Conservation (phyloP, 2,329 filamentous ascomycete species). For the Coleophoma cylindrospora region DNA sequence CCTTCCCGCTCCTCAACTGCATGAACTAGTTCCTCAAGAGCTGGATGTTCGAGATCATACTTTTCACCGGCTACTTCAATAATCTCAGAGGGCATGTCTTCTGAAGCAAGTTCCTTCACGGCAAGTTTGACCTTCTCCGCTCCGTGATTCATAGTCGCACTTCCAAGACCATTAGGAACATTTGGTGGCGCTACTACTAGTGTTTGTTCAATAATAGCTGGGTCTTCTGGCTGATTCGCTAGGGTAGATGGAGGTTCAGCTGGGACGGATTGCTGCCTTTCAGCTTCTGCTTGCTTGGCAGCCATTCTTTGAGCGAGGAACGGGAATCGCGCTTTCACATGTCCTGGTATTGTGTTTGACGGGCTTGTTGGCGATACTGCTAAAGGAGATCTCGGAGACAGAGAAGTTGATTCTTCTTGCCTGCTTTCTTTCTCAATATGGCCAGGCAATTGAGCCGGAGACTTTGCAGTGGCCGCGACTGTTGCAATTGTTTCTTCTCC, state of each 20-base stretch:
- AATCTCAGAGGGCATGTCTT: not conserved
- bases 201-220: not conserved
- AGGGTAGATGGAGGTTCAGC: not conserved
- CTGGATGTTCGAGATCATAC: constrained; percentile 4
- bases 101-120: not conserved
- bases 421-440: not conserved
- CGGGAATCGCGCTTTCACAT: not conserved
- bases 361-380: not conserved
- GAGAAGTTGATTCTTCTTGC: not conserved
- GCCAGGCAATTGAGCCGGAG: not conserved
- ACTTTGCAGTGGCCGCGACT: not conserved
- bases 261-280: not conserved
- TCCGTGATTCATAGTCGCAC: constrained; percentile 5
- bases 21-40: constrained; percentile 4
- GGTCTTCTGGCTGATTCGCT: not conserved
- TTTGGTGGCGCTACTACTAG: not conserved
- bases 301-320: not conserved
- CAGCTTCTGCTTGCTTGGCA: not conserved
- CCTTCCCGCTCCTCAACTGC: not conserved
- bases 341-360: not conserved
- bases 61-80: constrained; percentile 3
- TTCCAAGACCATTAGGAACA: constrained; percentile 4
- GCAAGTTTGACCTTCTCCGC: not conserved
- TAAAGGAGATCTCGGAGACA: not conserved
- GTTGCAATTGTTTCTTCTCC: not conserved